Evolutionary conservation across 1,139 yeast species (phyloP), one percentile per base, ranked within the genome.

Genomic region (Yamadazyma dushanensis): DNA sequence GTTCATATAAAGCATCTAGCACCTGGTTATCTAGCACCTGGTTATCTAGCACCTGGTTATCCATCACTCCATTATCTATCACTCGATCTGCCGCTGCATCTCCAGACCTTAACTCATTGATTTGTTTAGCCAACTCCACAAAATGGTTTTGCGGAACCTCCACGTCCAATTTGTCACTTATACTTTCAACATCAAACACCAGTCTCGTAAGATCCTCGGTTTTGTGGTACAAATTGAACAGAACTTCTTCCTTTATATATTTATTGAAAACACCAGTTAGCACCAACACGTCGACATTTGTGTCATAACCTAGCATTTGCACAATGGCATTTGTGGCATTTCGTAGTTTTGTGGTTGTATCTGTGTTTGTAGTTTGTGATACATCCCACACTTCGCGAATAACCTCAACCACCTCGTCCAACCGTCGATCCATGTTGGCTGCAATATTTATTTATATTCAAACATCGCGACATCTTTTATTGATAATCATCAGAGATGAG

Each of bases 191-290:
- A 14, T 29, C 18, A 19, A 36, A 26, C 11, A 29, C 17, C 13
- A 27, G 26, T 7, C 5, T 15, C 21, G 31, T 18, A 15, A 24
- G 23, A 18, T 28, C 22, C n/a, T 4, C n/a, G 11, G 19, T 18
- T 10, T 16, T 19, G 29, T 32, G 28, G 29, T 34, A 43, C 20
- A 36, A 20, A 22, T 33, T 29, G 20, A 43, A 8, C 3, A 23
- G 25, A 16, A 43, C 9, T 10, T 36, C 40, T 10, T 41, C 44
- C 13, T 29, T 35, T 3, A 30, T 20, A n/a, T 38, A 43, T 23
- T 36, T 33, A 20, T 39, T 43, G 19, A 29, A 34, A 1, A 33
- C 17, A 10, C 43, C 38, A 17, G 22, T 29, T n/a, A 43, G 14
- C 14, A 16, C n/a, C n/a, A 37, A 16, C n/a, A 25, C 27, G 18